Base-by-base conservation (phyloP, 805 yeast species). In the Candida krabiensis region DNA sequence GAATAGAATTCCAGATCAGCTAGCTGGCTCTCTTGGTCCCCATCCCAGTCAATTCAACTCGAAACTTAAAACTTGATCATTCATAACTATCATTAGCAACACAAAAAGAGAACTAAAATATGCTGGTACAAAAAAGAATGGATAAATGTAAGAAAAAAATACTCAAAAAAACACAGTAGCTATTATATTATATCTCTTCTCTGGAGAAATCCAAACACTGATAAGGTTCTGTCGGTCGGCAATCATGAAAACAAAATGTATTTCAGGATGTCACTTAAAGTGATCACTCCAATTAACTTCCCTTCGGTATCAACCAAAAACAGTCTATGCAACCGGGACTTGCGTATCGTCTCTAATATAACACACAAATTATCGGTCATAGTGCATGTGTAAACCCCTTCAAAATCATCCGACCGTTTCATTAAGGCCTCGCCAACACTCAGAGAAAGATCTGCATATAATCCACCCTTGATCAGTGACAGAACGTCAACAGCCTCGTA, bases 331-430 rank as follows among this genome's bases (percentile, higher is more conserved):
- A 93, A 73, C 50, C 98, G 77, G 23, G 95, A 82, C 52, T 89
- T 85, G 54, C 97, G 77, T 43, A 93, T 88, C 24, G 96, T 90
- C 59, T 90, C 96, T 80, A 93, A 75, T 40, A 93, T 84, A 12
- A 95, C 87, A 44, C 91, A 83, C 41, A 93, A 68, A 46, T 90
- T 75, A 60, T 93, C 99, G 50, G 80, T 75, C 48, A 80, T 72
- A 0, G 97, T 87, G 64, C 99, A 93, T 0, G 98, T 93, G 64
- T 89, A 87, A 11, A 93, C 98, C 42, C 99, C 99, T 63, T 93
- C 98, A 54, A 91, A 93, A 59, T 93, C 97, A 51, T 90, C 96
- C 4, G 96, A 82, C 57, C 96, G 73, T 63, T 96, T 80, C 80
- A 93, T 79, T 37, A 93, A 69, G 0, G 98, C 98, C 62, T 93